Evolutionary conservation across 2,329 filamentous ascomycete genomes (phyloP).

Genomic region (Thelonectria olida): DNA sequence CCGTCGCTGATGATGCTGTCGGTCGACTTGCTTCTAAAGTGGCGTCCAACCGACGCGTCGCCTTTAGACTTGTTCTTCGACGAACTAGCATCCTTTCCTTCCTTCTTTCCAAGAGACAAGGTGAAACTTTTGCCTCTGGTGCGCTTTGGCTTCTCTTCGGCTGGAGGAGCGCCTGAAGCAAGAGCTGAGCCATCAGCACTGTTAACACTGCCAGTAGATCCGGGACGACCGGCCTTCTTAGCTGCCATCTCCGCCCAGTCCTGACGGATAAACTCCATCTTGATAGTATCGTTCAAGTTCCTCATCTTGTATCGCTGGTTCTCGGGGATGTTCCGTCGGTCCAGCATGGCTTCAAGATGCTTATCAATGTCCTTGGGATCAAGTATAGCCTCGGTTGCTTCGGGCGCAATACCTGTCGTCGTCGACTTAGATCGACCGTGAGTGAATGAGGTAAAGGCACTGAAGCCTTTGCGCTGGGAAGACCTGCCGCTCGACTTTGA

Average conservation of each 20-base stretch:
- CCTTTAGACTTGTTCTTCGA: constrained; percentile 79
- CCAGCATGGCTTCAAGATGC: constrained; percentile 72
- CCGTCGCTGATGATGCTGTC: constrained; percentile 73
- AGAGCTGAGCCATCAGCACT: constrained; percentile 43
- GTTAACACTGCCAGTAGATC: constrained; percentile 56
- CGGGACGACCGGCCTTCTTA: constrained; percentile 54
- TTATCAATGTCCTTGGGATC: constrained; percentile 64
- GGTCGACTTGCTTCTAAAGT: constrained; percentile 76
- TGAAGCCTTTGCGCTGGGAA: constrained; percentile 52
- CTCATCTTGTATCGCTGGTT: constrained; percentile 96
- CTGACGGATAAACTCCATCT: constrained; percentile 93
- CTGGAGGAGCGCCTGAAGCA: constrained; percentile 51
- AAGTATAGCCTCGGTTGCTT: constrained; percentile 59
- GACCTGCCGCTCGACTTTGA: constrained; percentile 46
- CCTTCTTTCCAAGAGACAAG: constrained; percentile 70
- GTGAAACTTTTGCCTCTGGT: constrained; percentile 71
- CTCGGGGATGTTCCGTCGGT: constrained; percentile 91
- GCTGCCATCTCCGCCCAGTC: constrained; percentile 78
- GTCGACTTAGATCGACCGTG: constrained; percentile 51
- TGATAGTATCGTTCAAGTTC: constrained; percentile 86
- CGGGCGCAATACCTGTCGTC: constrained; percentile 41
- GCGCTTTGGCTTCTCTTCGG: constrained; percentile 61
- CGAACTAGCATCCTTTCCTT: constrained; percentile 71
- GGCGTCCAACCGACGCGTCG: constrained; percentile 69
- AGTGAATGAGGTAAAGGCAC: constrained; percentile 49